Evolutionary conservation across 1,139 yeast species (phyloP), one percentile per base, ranked within the genome.

Genomic region (Saccharomycopsis phalli): DNA sequence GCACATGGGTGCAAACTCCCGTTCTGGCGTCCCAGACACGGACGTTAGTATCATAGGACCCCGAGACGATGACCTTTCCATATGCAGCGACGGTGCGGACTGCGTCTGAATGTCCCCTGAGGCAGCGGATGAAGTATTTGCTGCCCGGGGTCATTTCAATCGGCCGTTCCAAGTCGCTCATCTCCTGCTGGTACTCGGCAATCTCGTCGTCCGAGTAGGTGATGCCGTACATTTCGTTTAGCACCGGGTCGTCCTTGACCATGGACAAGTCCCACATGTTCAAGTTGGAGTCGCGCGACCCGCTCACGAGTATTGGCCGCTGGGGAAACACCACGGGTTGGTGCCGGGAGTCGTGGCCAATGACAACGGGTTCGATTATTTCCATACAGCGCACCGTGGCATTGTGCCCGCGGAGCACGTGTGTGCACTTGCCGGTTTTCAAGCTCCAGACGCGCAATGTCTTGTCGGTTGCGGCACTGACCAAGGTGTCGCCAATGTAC

Each of bases 301-400:
- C 97, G 0, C 95, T 80, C 1, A 91, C 81, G 44, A 82, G 67
- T 31, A 81, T 60, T 1, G 93, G 88, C 26, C 58, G 60, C 42
- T 67, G 63, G 0, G 91, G 88, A 48, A 66, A 75, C 42, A 79
- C 68, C 11, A 77, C 73, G 35, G 78, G 80, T 18, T 71, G 70
- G 5, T 87, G 87, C 38, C 71, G 65, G 42, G 71, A 74, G 50
- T 76, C 75, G 40, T 70, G 66, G 6, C 80, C 81, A 33, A 73
- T 66, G 20, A 66, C 66, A n/a, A 67, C 70, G 0, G 91, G 91
- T 50, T 76, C 79, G 26, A 87, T 68, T 40, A 87, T 81, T 50
- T 88, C 95, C 52, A 87, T 66, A 56, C 95, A 88, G 53, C 97
- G 69, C 16, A 88, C 95, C 0, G 96, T 87, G 0, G 95, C 84